Evolutionary conservation across 768 basidiomycete species (phyloP), one percentile per base, ranked within the genome.

Genomic region (Strobilomyces dryophilus): DNA sequence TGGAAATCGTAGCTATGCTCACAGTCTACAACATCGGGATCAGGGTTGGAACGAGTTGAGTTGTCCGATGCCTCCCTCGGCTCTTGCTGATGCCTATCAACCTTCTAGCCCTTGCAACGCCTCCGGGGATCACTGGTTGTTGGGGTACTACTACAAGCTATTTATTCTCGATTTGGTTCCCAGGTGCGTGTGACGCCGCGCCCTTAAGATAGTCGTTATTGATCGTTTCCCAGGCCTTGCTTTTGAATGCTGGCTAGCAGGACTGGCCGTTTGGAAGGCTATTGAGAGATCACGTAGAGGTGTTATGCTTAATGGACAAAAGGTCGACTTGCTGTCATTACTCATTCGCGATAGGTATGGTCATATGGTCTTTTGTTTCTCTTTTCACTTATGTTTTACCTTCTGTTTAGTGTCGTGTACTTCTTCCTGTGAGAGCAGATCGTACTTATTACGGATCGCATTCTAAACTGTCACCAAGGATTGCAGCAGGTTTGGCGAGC

Each of bases 321-420:
- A 46, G 10, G 21, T 46, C 10, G 45, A 46, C 5, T 21, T 46
- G 20, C 15, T 46, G 12, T 21, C 32, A 9, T 24, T 46, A 8
- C 45, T 46, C 45, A 46, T 46, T 46, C 45, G 45, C 34, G 45
- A 46, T n/a, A 46, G 45, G 45, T 46, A 46, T 35, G 45, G 20
- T 46, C 45, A 24, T 15, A 20, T 3, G 20, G 1, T 35, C 12
- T 34, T 8, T 35, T 15, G 24, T 10, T 11, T 29, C 35, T 35
- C 4, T 10, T 46, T 35, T 15, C 20, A 17, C 32, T 46, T 5
- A 46, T 1, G 5, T 24, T 10, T 15, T 29, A 24, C 27, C 9
- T 15, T 34, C 15, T 9, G 11, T 32, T 46, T 20, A 46, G 45
- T 15, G 45, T 46, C 45, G 24, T 46, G 32, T 46, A 46, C 45